Evolutionary conservation across 2,329 filamentous ascomycete species (phyloP).

Genomic region (Chalaropsis ovoidea): DNA sequence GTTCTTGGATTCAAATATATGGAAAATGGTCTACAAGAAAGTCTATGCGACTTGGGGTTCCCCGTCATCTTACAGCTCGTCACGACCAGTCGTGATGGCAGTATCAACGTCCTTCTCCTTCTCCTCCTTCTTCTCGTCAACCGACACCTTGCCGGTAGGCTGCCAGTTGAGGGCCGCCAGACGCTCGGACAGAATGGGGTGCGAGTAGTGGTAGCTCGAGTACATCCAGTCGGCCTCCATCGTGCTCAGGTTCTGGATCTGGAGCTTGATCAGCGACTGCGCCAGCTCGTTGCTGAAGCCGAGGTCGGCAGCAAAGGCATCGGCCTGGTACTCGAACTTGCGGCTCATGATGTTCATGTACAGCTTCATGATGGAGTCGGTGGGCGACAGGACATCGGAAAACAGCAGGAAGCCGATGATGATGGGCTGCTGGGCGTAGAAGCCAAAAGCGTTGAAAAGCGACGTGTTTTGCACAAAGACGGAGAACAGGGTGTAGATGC

Average conservation of each 20-base stretch:
- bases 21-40: constrained; percentile 5
- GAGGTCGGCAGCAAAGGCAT: constrained; percentile 74
- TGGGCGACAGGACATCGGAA: constrained; percentile 88
- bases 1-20: neutral
- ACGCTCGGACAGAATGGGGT: constrained; percentile 89
- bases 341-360: constrained; percentile 92
- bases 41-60: neutral
- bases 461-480: constrained; percentile 94
- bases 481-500: constrained; percentile 92
- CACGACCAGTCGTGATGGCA: constrained; percentile 62
- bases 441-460: constrained; percentile 84
- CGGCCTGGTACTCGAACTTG: constrained; percentile 91
- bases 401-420: constrained; percentile 97
- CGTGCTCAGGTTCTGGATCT: constrained; percentile 93
- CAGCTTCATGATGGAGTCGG: constrained; percentile 90
- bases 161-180: constrained; percentile 85
- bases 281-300: constrained; percentile 79
- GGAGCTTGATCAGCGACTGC: constrained; percentile 84
- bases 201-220: constrained; percentile 96
- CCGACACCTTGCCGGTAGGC: constrained; percentile 43
- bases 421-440: constrained; percentile 71
- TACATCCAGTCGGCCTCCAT: constrained; percentile 99
- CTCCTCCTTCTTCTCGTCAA: constrained; percentile 31
- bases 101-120: constrained; percentile 36
- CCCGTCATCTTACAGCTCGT: constrained; percentile 49